Evolutionary conservation across 2,329 filamentous ascomycete species (phyloP).

Genomic region (Aspergillus pseudoterreus): DNA sequence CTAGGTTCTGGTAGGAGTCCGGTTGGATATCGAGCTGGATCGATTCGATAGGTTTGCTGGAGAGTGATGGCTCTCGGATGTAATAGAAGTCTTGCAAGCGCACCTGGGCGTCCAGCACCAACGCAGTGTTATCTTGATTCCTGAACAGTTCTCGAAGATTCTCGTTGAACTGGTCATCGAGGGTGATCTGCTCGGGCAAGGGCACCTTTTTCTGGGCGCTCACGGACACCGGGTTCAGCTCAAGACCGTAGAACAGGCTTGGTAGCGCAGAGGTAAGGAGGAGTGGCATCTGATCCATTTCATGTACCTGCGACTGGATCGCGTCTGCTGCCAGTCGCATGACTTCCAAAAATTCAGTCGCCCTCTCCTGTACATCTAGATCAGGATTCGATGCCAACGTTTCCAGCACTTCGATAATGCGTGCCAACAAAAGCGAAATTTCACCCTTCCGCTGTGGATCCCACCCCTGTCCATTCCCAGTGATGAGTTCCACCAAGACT

Average conservation of each 20-base stretch:
- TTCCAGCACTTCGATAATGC: slow-evolving; percentile 79
- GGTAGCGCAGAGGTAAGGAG: slow-evolving; percentile 89
- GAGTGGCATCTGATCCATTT: slow-evolving; percentile 63
- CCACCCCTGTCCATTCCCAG: slow-evolving; percentile 61
- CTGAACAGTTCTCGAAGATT: slow-evolving; percentile 65
- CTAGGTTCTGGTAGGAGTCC: slow-evolving; percentile 33
- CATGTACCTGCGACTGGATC: slow-evolving; percentile 28
- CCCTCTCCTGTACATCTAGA: slow-evolving; percentile 90
- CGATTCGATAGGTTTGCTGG: slow-evolving; percentile 20
- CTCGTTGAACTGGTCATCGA: slow-evolving; percentile 77
- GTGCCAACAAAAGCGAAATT: slow-evolving; percentile 72
- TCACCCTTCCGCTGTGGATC: slow-evolving; percentile 68
- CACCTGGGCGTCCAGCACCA: slow-evolving; percentile 47
- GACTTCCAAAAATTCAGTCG: slow-evolving; percentile 87
- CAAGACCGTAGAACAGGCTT: slow-evolving; percentile 77
- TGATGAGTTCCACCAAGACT: slow-evolving; percentile 70
- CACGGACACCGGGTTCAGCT: slow-evolving; percentile 84
- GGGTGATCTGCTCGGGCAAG: slow-evolving; percentile 67
- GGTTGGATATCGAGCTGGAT: slow-evolving; percentile 18
- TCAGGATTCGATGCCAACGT: slow-evolving; percentile 75
- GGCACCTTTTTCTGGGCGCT: slow-evolving; percentile 85
- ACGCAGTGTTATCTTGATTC: slow-evolving; percentile 49
- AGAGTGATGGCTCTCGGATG: slow-evolving; percentile 22
- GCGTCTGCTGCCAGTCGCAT: slow-evolving; percentile 85
- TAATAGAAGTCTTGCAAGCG: slow-evolving; percentile 39